Evolutionary conservation across 1,284 basidiomycete genomes (phyloP), one percentile per base, ranked within the genome.

Genomic region (Uromyces viciae-fabae): DNA sequence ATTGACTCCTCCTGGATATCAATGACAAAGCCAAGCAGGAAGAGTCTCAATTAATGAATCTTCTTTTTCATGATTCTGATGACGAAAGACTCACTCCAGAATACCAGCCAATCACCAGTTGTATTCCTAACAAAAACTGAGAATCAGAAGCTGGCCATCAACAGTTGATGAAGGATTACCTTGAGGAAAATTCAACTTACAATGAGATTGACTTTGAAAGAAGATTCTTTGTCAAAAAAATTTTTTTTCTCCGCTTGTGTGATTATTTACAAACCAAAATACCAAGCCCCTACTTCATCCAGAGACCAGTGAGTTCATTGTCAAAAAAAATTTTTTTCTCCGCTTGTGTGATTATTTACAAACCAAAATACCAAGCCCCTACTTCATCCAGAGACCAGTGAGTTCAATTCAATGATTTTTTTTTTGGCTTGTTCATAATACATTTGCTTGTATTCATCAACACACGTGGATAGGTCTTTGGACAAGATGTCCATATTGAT

Each of bases 401-500:
- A 49, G 46, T n/a, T n/a, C n/a, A n/a, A n/a, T 38, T 8, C 40
- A 19, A 38, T 3, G 5, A 64, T 64, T 11, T 38, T 8, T 17
- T 64, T 36, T n/a, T 66, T 66, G 28, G 38, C 64, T 66, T 42
- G 3, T 2, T 36, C 43, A 33, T 3, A 66, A 42, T 42, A 66
- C 1, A 19, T 42, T 15, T 15, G 38, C 22, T 66, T 33, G 31
- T 5, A 66, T 1, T 66, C 22, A 25, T 42, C 64, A 11, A 66
- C 64, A 66, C 64, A 66, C 8, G 38, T 42, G 11, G 19, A 66
- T 2, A 64, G 38, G 19, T 66, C 64, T 15, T 66, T 66, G 7
- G 64, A 66, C 22, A 66, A 42, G 15, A 66, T 66, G 22, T 66
- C 64, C 64, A 66, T 66, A 36, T 66, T n/a, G 1, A 66, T 25